phyloP scores from a whole-genome alignment of 306 rosid species.

The Glycine latifolia region DNA sequence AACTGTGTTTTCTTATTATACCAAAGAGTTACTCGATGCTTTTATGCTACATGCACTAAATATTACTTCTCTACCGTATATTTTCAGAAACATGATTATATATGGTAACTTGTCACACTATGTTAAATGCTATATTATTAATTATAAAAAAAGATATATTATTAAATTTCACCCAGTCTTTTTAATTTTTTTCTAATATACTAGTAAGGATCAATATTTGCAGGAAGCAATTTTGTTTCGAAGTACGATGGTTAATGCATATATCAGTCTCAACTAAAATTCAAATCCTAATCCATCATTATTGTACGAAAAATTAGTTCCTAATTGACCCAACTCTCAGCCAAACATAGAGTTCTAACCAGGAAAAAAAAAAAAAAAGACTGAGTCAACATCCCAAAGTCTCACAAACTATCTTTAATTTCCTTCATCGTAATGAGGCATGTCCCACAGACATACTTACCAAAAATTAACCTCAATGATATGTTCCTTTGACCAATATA shows the following conservation, averaged over 20 bases:
- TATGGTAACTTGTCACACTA: too few species aligned
- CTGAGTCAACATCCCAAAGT: slow-evolving; percentile 34
- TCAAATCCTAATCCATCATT: not conserved
- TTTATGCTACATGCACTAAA: not conserved
- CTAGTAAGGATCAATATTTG: not conserved
- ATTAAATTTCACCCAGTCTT: too few species aligned
- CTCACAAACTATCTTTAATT: slow-evolving; percentile 21
- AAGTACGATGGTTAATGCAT: not conserved
- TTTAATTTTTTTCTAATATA: too few species aligned
- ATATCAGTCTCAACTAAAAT: not conserved
- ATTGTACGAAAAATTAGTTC: not conserved
- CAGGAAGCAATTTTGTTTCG: not conserved
- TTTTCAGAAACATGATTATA: too few species aligned
- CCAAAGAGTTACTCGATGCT: not conserved
- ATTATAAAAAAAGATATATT: too few species aligned
- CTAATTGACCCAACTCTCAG: too few species aligned
- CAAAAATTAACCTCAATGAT: slow-evolving; percentile 28
- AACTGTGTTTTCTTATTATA: not conserved
- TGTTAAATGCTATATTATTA: too few species aligned
- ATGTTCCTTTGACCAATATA: slow-evolving; percentile 43
- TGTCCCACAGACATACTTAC: slow-evolving; percentile 34
- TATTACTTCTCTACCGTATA: too few species aligned
- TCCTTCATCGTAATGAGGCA: slow-evolving; percentile 40
- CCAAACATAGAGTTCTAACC: not conserved
- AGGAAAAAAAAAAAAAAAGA: not conserved